Conservation (phyloP, 805 yeast genomes). For the Metschnikowia chrysomelidarum region DNA sequence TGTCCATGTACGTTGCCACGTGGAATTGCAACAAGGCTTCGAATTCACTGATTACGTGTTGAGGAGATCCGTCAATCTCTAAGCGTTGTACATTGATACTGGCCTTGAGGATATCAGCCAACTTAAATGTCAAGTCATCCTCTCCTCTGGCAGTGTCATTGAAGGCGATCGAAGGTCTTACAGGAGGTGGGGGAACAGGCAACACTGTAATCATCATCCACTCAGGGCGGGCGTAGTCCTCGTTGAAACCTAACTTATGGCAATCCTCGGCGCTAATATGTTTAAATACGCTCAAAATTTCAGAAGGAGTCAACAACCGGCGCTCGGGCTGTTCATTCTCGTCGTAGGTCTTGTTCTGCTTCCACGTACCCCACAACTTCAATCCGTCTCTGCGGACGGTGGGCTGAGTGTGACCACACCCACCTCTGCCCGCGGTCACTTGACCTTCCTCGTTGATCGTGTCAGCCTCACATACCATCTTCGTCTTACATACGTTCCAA, state of each 20-base stretch:
- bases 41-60: slow-evolving; percentile 94
- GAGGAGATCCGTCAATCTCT: slow-evolving; percentile 99
- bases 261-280: slow-evolving; percentile 88
- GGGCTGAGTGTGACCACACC: slow-evolving; percentile 98
- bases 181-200: slow-evolving; percentile 99
- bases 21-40: slow-evolving; percentile 95
- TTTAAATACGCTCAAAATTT: slow-evolving; percentile 85
- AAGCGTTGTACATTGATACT: slow-evolving; percentile 95
- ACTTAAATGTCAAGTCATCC: slow-evolving; percentile 96
- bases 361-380: slow-evolving; percentile 98
- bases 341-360: slow-evolving; percentile 75
- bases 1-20: slow-evolving; percentile 99
- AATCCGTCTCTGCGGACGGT: slow-evolving; percentile 93
- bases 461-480: slow-evolving; percentile 95
- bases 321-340: slow-evolving; percentile 91
- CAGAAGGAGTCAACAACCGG: slow-evolving; percentile 82
- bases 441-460: slow-evolving; percentile 58
- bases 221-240: slow-evolving; percentile 97
- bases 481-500: slow-evolving; percentile 88
- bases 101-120: slow-evolving; percentile 95
- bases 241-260: slow-evolving; percentile 79
- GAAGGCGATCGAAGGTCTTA: slow-evolving; percentile 96
- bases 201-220: slow-evolving; percentile 97
- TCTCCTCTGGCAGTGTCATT: slow-evolving; percentile 98
- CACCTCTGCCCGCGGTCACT: slow-evolving; percentile 71